phyloP scores from a whole-genome alignment of 179 eudicot species.

The Kewa caespitosa region DNA sequence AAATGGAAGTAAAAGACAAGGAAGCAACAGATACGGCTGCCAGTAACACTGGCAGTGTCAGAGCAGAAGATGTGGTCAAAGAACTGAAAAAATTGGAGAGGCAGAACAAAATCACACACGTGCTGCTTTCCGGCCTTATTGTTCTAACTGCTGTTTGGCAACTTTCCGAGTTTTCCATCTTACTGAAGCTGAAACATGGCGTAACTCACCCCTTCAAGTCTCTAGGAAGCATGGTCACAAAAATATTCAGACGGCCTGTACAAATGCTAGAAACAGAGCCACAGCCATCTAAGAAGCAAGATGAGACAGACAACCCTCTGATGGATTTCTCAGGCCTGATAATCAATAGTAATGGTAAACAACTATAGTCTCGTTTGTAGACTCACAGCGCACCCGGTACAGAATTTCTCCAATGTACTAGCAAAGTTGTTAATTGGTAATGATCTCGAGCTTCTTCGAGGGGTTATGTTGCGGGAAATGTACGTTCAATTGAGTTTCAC shows the following conservation, averaged over 20 bases:
- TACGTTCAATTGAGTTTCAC: neutral
- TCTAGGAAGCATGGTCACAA: constrained; percentile 37
- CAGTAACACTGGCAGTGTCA: constrained; percentile 6
- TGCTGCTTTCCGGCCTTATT: constrained; percentile 61
- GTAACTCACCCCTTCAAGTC: constrained; percentile 57
- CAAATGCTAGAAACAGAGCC: no score
- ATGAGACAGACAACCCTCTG: constrained; percentile 25
- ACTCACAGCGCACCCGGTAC: neutral
- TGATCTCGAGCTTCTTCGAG: neutral
- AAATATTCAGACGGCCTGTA: constrained; percentile 35
- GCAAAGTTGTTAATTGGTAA: neutral
- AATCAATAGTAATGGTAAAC: constrained; percentile 18
- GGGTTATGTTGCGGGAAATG: neutral
- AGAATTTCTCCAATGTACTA: neutral
- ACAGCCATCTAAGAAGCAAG: no score
- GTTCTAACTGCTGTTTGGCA: constrained; percentile 73
- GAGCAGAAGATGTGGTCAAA: constrained; percentile 42
- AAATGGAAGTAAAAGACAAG: constrained; percentile 13
- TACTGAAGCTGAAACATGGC: constrained; percentile 51
- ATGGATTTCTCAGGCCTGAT: constrained; percentile 33
- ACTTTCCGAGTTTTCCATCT: constrained; percentile 57
- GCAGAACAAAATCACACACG: constrained; percentile 71
- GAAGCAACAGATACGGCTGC: constrained; percentile 6
- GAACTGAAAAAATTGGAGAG: constrained; percentile 54
- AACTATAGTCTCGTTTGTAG: constrained; percentile 4